Conservation (phyloP, 768 basidiomycete species). For the Podaxis pistillaris region DNA sequence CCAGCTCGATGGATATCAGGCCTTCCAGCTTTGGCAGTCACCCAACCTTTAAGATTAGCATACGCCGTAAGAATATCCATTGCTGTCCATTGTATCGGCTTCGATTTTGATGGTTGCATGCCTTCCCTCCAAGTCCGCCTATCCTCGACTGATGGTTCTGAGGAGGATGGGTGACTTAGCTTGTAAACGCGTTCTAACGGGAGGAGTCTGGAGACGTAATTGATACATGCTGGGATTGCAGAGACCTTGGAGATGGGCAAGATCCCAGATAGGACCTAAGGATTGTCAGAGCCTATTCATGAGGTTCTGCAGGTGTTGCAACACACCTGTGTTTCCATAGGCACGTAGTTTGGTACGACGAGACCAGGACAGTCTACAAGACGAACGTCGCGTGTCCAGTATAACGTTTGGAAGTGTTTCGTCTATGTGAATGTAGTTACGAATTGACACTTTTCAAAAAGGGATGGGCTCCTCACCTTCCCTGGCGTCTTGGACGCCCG, state of each 20-base stretch:
- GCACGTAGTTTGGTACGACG: constrained; percentile 82
- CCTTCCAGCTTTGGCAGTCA: constrained; percentile 89
- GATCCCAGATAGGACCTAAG: constrained; percentile 65
- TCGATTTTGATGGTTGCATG: constrained; percentile 26
- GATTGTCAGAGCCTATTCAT: not conserved
- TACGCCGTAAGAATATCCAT: constrained; percentile 81
- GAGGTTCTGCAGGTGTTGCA: not conserved
- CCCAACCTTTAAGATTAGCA: constrained; percentile 75
- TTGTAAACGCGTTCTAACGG: constrained; percentile 75
- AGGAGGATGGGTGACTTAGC: constrained; percentile 50
- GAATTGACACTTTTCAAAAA: not conserved
- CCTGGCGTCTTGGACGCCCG: constrained; percentile 84
- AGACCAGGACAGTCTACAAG: constrained; percentile 96
- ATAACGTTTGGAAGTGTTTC: constrained; percentile 94
- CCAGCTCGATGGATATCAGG: constrained; percentile 89
- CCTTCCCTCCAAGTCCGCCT: constrained; percentile 81
- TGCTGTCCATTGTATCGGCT: constrained; percentile 64
- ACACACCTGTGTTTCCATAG: constrained; percentile 78
- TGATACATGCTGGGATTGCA: constrained; percentile 81
- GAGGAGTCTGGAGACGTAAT: constrained; percentile 61
- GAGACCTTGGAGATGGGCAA: constrained; percentile 82
- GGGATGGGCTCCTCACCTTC: constrained; percentile 50
- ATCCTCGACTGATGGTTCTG: constrained; percentile 41
- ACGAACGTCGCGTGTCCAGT: constrained; percentile 82
- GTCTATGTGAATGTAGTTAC: constrained; percentile 47